A percentile compares a stretch with the other conserved stretches of the same genome.
phyloP scores from a whole-genome alignment of 2,329 filamentous ascomycete species.

The Apiospora saccharicola region DNA sequence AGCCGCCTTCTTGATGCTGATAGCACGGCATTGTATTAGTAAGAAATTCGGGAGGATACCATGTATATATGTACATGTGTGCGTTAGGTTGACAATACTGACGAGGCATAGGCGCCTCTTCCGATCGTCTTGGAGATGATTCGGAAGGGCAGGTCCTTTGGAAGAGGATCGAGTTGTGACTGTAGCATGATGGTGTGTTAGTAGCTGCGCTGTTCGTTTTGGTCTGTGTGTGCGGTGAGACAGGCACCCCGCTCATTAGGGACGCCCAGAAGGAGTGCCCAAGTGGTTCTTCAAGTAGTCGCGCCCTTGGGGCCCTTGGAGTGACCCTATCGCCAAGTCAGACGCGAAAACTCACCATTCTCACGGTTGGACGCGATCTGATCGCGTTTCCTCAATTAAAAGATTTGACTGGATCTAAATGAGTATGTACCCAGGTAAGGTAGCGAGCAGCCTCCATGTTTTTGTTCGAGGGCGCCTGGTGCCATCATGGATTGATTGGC shows the following conservation, averaged over 20 bases:
- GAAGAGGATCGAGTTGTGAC: conserved; percentile 90
- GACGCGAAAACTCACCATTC: conserved; percentile 21
- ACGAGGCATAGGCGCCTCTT: conserved; percentile 97
- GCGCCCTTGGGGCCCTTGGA: background rate
- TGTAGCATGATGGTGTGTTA: conserved; percentile 61
- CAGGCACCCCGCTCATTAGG: conserved; percentile 11
- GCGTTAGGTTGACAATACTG: conserved; percentile 45
- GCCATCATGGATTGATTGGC: conserved; percentile 17
- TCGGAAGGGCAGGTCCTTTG: conserved; percentile 85
- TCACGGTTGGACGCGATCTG: background rate
- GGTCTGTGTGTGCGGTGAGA: conserved; percentile 5
- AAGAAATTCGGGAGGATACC: background rate
- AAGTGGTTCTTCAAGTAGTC: conserved; percentile 1
- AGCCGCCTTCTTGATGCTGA: conserved; percentile 90
- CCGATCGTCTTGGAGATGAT: conserved; percentile 97
- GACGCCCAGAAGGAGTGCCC: background rate
- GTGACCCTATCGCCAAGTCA: background rate
- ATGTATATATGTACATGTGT: too few relatives aligned
- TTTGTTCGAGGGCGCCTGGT: conserved; percentile 15
- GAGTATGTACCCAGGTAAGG: background rate
- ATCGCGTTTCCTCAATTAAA: conserved; percentile 13
- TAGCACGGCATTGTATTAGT: conserved; percentile 21
- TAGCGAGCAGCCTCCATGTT: conserved; percentile 6
- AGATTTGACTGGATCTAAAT: conserved; percentile 10
- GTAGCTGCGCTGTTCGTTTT: conserved; percentile 22